Conservation (phyloP, 2,329 filamentous ascomycete genomes). For the Kalmusia sp. region DNA sequence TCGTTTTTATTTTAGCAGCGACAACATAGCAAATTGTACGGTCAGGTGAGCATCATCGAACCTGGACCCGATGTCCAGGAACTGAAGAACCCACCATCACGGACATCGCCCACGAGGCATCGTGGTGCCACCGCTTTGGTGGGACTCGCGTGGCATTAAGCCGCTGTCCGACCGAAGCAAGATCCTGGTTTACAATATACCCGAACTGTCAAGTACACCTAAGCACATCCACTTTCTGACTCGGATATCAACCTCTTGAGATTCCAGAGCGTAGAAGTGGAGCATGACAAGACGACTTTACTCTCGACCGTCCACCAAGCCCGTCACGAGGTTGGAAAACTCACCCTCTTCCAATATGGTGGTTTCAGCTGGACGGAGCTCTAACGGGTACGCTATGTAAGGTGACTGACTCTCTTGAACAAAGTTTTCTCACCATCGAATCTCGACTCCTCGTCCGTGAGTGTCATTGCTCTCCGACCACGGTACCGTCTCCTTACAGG, state of each 20-base stretch:
- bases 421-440: not conserved
- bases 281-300: not conserved
- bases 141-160: slow-evolving; percentile 4
- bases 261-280: slow-evolving; percentile 13
- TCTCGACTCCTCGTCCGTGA: not conserved
- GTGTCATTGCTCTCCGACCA: not conserved
- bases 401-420: not conserved
- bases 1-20: too few species aligned
- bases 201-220: not conserved
- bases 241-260: not conserved
- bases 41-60: not conserved
- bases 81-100: not conserved
- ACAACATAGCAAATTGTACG: not conserved
- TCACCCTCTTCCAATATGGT: not conserved
- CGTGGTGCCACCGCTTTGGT: not conserved
- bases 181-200: not conserved
- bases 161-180: not conserved
- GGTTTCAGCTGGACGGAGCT: not conserved
- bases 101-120: not conserved
- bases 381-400: not conserved
- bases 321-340: not conserved
- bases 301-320: not conserved
- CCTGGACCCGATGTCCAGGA: not conserved
- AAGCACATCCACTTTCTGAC: not conserved
- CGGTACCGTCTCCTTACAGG: not conserved